These are phyloP conservation scores for Aspergillus sp. DNA, from an alignment of 2,329 filamentous ascomycete species.

Conservation along the genomic window DNA sequence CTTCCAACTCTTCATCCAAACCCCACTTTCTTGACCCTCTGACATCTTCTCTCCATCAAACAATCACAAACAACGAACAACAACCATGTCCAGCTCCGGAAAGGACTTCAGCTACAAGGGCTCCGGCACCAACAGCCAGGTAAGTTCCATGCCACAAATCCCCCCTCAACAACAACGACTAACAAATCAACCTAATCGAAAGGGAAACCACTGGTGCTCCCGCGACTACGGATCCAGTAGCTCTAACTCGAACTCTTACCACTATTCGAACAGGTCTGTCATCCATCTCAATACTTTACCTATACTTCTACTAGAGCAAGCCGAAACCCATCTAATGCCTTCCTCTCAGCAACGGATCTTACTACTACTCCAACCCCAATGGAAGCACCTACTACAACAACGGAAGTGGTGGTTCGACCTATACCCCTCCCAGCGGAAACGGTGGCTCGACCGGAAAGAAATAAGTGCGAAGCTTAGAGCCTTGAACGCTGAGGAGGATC, in stretches of 20 bases:
- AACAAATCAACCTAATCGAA: neutral
- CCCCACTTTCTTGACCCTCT: no score
- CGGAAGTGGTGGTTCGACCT: constrained; percentile 60
- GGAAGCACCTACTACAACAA: constrained; percentile 70
- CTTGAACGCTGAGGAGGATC: no score
- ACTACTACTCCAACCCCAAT: constrained; percentile 72
- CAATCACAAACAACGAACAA: neutral
- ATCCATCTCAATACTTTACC: neutral
- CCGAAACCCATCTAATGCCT: neutral
- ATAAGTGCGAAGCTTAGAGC: constrained; percentile 4
- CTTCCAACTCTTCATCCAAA: no score
- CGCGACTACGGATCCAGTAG: constrained; percentile 63
- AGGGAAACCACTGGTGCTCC: constrained; percentile 70
- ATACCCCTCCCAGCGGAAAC: constrained; percentile 58
- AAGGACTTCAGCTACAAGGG: constrained; percentile 43
- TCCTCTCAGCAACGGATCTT: constrained; percentile 59
- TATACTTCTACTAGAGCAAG: neutral
- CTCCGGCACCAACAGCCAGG: constrained; percentile 65
- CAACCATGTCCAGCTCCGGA: constrained; percentile 22
- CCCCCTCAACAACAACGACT: neutral
- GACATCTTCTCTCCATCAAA: no score
- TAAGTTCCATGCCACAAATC: constrained; percentile 32
- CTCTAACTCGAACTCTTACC: constrained; percentile 57
- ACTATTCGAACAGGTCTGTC: constrained; percentile 66
- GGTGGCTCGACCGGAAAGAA: constrained; percentile 14